Conservation (phyloP, 129 eudicot species). For the Mikania micrantha region DNA sequence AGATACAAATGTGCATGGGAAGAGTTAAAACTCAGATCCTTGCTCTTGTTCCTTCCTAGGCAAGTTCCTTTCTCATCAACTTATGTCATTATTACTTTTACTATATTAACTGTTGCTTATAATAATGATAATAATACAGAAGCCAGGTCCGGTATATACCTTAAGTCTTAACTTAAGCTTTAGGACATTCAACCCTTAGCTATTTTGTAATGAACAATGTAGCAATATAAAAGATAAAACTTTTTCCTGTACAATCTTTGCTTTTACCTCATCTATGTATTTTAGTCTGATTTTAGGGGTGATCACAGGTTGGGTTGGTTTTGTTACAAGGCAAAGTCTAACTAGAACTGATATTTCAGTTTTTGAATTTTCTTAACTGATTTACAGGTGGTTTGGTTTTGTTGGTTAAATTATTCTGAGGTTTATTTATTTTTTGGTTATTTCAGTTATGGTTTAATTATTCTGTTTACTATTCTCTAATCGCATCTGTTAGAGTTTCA, state of each 20-base stretch:
- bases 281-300: not conserved
- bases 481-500: too few species aligned
- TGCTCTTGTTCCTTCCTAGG: slow-evolving; percentile 49
- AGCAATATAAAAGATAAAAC: slow-evolving; percentile 12
- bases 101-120: slow-evolving; percentile 6
- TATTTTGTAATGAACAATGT: slow-evolving; percentile 17
- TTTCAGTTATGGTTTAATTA: too few species aligned
- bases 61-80: slow-evolving; percentile 11
- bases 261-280: not conserved
- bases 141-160: slow-evolving; percentile 18
- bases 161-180: slow-evolving; percentile 19
- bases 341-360: not conserved
- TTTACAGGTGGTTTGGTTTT: not conserved
- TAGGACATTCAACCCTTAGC: slow-evolving; percentile 24
- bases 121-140: slow-evolving; percentile 18
- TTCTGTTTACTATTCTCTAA: too few species aligned
- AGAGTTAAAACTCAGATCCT: slow-evolving; percentile 54
- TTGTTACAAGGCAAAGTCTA: not conserved
- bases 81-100: not conserved
- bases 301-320: not conserved
- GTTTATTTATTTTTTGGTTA: too few species aligned
- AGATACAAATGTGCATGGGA: slow-evolving; percentile 61
- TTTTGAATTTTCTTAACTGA: not conserved
- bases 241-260: slow-evolving; percentile 6
- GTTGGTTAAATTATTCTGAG: too few species aligned